These are phyloP conservation scores for Apiospora malaysiana DNA, from an alignment of 2,329 filamentous ascomycete genomes.

Conservation along the genomic window DNA sequence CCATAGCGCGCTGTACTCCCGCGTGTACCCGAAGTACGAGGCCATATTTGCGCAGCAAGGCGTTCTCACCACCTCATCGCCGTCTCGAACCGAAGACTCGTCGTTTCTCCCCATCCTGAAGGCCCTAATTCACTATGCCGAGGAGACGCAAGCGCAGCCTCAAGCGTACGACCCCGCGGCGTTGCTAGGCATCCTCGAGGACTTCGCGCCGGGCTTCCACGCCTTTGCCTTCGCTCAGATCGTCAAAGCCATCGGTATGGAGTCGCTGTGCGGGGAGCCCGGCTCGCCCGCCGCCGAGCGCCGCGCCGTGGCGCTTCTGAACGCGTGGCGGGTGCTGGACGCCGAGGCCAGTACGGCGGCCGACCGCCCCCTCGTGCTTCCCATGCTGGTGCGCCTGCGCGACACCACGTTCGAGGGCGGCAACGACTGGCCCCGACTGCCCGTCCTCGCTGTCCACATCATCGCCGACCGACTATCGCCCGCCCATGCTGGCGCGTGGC, in stretches of 20 bases:
- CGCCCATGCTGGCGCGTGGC: conserved; percentile 37
- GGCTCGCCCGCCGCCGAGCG: conserved; percentile 19
- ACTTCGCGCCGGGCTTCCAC: conserved; percentile 28
- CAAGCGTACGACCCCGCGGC: conserved; percentile 26
- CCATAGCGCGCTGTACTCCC: conserved; percentile 38
- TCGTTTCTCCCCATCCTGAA: conserved; percentile 23
- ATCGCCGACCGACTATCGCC: conserved; percentile 37
- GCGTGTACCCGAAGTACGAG: conserved; percentile 40
- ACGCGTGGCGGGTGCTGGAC: conserved; percentile 30
- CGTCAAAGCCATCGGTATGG: conserved; percentile 25
- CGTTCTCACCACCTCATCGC: conserved; percentile 25
- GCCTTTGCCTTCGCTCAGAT: conserved; percentile 29
- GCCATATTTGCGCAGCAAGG: conserved; percentile 31
- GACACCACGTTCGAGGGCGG: conserved; percentile 30
- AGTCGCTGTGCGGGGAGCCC: conserved; percentile 24
- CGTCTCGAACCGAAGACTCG: conserved; percentile 29
- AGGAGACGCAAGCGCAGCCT: conserved; percentile 24
- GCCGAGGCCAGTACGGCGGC: conserved; percentile 24
- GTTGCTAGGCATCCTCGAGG: conserved; percentile 26
- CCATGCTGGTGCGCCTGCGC: conserved; percentile 36
- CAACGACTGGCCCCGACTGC: conserved; percentile 34
- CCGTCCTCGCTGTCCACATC: conserved; percentile 39
- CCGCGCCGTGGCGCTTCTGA: conserved; percentile 28
- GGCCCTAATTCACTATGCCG: conserved; percentile 26
- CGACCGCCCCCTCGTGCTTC: conserved; percentile 34